Base-by-base conservation (phyloP, 2,329 filamentous ascomycete species). In the Penicillium sclerotigenum region DNA sequence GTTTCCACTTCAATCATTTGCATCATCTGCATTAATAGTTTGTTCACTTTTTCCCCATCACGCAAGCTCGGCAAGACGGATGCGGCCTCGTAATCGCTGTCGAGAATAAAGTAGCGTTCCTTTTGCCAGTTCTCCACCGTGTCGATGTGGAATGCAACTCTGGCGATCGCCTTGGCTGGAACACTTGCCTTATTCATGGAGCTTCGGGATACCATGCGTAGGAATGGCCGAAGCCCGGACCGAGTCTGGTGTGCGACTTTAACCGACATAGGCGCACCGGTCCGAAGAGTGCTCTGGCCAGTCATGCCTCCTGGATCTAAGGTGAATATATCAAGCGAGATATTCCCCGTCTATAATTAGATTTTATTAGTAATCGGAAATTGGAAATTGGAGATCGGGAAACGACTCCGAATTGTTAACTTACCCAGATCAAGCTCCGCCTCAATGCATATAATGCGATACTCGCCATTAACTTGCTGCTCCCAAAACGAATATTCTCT, bases 361-460 rank as follows among this genome's bases (percentile, higher is more conserved):
- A 59, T 18, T 20, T 29, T 33, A 55, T 59, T 54, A 58, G n/a
- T n/a, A n/a, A n/a, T n/a, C n/a, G 50, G 26, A 22, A 26, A 34
- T 22, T 20, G 24, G n/a, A 5, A 28, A 51, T 52, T 47, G 37
- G 14, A 29, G 42, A 38, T 37, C 31, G 28, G 29, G 20, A 16
- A 20, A 42, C 36, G 29, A 43, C n/a, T n/a, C 45, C 9, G 10
- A 41, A 28, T 31, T 48, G 36, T 50, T 10, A 41, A 68, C 71
- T 67, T 58, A 73, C 71, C 48, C 65, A 59, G 37, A 67, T 65
- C 56, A 74, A 56, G 56, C 71, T 74, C 37, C 71, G 67, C 43
- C 71, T 68, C 61, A 74, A 60, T 40, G 71, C 70, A 65, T 73
- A 73, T 65, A 74, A 67, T 18, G 69, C 67, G 8, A 67, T 66